A percentile compares a stretch with the other conserved stretches of the same genome.
phyloP scores from a whole-genome alignment of 2,329 filamentous ascomycete species.

The Pochonia chlamydosporia region DNA sequence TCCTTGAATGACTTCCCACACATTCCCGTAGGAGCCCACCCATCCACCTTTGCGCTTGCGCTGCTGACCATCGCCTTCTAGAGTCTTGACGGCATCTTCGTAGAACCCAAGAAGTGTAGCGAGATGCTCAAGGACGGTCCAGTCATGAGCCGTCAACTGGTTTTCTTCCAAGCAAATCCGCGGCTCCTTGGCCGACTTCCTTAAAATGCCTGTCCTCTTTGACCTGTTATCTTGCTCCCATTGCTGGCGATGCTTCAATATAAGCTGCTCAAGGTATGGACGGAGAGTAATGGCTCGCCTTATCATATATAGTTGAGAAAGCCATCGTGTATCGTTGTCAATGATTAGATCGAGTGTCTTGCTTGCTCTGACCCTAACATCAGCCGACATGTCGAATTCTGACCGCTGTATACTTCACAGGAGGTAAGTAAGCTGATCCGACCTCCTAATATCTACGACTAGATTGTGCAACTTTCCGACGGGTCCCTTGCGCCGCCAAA shows the following conservation, averaged over 20 bases:
- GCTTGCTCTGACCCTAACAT: conserved; percentile 3
- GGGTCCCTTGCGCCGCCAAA: conserved; percentile 4
- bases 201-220: conserved; percentile 5
- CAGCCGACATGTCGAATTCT: conserved; percentile 3
- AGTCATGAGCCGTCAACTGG: conserved; percentile 9
- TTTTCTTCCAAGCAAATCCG: conserved; percentile 8
- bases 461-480: conserved; percentile 6
- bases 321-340: conserved; percentile 12
- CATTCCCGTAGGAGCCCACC: conserved; percentile 9
- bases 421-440: conserved; percentile 7
- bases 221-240: conserved; percentile 1
- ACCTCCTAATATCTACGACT: conserved; percentile 3
- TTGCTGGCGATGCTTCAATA: too few species aligned
- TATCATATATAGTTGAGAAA: conserved; percentile 13
- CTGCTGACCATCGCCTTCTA: conserved; percentile 10
- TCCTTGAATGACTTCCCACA: conserved; percentile 11
- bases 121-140: conserved; percentile 8
- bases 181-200: conserved; percentile 5
- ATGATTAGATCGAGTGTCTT: conserved; percentile 10
- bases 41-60: conserved; percentile 9
- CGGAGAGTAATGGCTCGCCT: conserved; percentile 6
- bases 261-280: conserved; percentile 3
- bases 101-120: conserved; percentile 7
- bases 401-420: conserved; percentile 2
- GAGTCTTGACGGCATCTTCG: conserved; percentile 9